These are phyloP conservation scores for Dujonia santamariae DNA, from an alignment of 1,139 yeast species.

Conservation along the genomic window DNA sequence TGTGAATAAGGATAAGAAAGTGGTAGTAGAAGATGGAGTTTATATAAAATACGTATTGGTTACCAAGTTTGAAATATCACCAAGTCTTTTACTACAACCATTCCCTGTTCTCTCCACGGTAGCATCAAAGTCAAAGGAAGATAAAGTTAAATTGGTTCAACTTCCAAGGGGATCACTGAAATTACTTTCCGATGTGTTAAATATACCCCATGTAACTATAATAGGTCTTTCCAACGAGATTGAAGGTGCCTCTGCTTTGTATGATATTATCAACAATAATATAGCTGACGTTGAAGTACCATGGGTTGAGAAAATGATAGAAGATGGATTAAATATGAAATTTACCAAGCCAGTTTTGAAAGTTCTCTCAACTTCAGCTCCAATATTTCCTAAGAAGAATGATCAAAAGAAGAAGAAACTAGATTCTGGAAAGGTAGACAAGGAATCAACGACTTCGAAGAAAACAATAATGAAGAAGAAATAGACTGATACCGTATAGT, in stretches of 20 bases:
- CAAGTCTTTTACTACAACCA: constrained; percentile 45
- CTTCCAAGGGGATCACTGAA: constrained; percentile 48
- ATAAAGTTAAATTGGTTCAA: constrained; percentile 48
- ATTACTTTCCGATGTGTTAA: constrained; percentile 31
- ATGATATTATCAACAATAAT: constrained; percentile 25
- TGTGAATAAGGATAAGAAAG: constrained; percentile 10
- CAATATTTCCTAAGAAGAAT: constrained; percentile 26
- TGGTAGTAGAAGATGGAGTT: constrained; percentile 2
- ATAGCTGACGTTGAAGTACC: constrained; percentile 42
- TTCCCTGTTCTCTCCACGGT: constrained; percentile 52
- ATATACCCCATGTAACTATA: constrained; percentile 23
- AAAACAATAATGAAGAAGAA: too few species aligned
- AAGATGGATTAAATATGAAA: constrained; percentile 10
- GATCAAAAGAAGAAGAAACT: constrained; percentile 18
- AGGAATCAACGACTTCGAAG: too few species aligned
- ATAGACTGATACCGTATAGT: too few species aligned
- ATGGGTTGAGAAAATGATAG: constrained; percentile 39
- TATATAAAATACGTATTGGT: constrained; percentile 47
- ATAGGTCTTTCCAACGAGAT: constrained; percentile 25
- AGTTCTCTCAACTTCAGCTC: constrained; percentile 40
- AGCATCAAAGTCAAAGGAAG: constrained; percentile 29
- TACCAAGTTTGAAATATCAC: constrained; percentile 51
- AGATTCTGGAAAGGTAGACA: too few species aligned
- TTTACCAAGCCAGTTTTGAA: constrained; percentile 35
- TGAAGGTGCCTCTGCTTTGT: constrained; percentile 26